Base-by-base conservation (phyloP, 2,329 filamentous ascomycete genomes). In the Verticillium dahliae region DNA sequence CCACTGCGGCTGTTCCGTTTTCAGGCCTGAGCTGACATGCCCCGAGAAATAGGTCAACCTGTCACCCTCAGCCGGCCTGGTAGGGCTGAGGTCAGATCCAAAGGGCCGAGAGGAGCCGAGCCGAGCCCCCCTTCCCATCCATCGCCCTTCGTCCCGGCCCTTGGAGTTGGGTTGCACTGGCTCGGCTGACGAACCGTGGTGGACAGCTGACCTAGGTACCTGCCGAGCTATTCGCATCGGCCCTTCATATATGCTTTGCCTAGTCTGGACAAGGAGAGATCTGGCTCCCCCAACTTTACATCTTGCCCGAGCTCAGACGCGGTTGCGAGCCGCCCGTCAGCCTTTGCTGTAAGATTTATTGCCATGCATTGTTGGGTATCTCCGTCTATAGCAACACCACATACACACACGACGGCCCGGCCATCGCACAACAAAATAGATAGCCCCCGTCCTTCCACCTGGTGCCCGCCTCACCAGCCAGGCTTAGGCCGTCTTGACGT, bases 401-500 rank as follows among this genome's bases (percentile, higher is more conserved):
- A 18, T n/a, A 45, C 45, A 18, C 45, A 52, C 45, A 52, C 45
- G 18, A 52, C 45, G 45, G 18, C 45, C 45, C 18, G 6, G 45
- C 45, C 45, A 52, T 52, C 45, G 45, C 45, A 22, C 45, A 22
- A 13, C 45, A 22, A 10, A 18, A 18, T n/a, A 37, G 13, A 5
- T 31, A 31, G 27, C 27, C 27, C 27, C 27, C 27, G 5, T 5
- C 4, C 5, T 31, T 31, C 5, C 27, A 31, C 27, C 27, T 31
- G 27, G 27, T 4, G 27, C 27, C 27, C 27, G 27, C 27, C 27
- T 31, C 27, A 31, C 27, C 27, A 31, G 6, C 35, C 35, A 37
- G 27, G 18, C 45, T 52, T 18, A 52, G 7, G 55, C 38, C 57
- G 62, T 54, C 58, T 70, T 62, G 52, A 72, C 67, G 58, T 76